Conservation (phyloP, 1,139 yeast species). For the Pichia sp. region DNA sequence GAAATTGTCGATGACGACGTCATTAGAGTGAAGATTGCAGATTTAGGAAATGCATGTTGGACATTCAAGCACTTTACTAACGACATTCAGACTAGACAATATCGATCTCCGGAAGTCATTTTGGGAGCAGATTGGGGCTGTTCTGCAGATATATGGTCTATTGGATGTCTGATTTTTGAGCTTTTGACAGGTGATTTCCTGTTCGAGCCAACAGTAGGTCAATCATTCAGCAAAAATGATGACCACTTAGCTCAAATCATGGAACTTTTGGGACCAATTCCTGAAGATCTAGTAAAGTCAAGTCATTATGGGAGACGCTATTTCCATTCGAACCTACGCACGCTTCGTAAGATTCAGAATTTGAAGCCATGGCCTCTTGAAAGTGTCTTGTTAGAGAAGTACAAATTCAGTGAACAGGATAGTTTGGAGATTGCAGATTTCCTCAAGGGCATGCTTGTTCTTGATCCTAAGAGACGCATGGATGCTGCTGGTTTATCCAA, state of each 20-base stretch:
- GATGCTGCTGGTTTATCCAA: constrained; percentile 80
- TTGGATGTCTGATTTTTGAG: constrained; percentile 78
- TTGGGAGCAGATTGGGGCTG: constrained; percentile 78
- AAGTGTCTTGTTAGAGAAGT: constrained; percentile 68
- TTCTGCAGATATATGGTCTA: constrained; percentile 77
- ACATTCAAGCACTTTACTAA: constrained; percentile 67
- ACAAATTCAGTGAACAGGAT: constrained; percentile 53
- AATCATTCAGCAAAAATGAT: constrained; percentile 66
- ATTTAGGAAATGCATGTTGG: constrained; percentile 84
- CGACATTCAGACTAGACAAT: constrained; percentile 84
- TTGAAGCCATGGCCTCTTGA: constrained; percentile 66
- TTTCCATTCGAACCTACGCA: constrained; percentile 49
- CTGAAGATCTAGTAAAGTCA: constrained; percentile 45
- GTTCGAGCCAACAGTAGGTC: constrained; percentile 74
- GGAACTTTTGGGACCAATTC: constrained; percentile 63
- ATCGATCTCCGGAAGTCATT: constrained; percentile 75
- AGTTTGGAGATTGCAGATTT: constrained; percentile 59
- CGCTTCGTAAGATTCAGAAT: constrained; percentile 52
- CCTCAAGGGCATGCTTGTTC: constrained; percentile 64
- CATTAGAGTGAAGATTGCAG: constrained; percentile 68
- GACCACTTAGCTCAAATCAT: constrained; percentile 84
- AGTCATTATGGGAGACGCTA: constrained; percentile 52
- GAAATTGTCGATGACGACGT: constrained; percentile 35
- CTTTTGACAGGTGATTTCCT: constrained; percentile 78
- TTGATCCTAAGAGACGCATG: constrained; percentile 66